A percentile compares a stretch with the other conserved stretches of the same genome.
Conservation (phyloP, 768 basidiomycete genomes). For the Leccinum subgranulosum region DNA sequence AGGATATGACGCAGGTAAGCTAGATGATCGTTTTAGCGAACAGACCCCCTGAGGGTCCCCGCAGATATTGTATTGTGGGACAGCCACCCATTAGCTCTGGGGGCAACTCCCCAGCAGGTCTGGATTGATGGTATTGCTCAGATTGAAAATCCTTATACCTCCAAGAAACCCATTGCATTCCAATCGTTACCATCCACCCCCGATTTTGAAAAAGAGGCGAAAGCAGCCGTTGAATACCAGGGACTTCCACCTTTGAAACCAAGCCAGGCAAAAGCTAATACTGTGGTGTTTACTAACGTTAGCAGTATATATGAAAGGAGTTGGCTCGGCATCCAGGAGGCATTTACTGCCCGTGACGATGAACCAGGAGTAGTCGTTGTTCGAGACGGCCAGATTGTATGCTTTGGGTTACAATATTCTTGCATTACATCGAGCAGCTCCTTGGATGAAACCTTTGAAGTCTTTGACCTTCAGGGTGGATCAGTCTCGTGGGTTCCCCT, state of each 20-base stretch:
- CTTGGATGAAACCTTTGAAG: conserved; percentile 27
- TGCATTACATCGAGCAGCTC: conserved; percentile 20
- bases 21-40: background rate
- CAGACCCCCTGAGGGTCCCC: background rate
- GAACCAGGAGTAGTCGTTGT: conserved; percentile 47
- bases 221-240: conserved; percentile 57
- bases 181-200: conserved; percentile 56
- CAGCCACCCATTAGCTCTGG: conserved; percentile 72
- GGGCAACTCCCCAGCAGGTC: conserved; percentile 77
- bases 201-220: conserved; percentile 61
- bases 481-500: conserved; percentile 44
- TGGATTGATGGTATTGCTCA: conserved; percentile 86
- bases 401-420: conserved; percentile 39
- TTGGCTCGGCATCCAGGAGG: conserved; percentile 22
- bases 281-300: conserved; percentile 66
- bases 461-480: conserved; percentile 65
- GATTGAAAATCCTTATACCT: conserved; percentile 42
- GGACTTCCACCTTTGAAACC: conserved; percentile 67
- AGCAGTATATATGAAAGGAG: conserved; percentile 43
- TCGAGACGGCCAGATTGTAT: conserved; percentile 50
- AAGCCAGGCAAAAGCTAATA: conserved; percentile 33
- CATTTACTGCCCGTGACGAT: conserved; percentile 10
- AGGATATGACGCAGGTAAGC: conserved; percentile 70
- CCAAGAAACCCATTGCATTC: conserved; percentile 50
- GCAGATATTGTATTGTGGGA: conserved; percentile 75